Conservation (phyloP, 2,329 filamentous ascomycete species). For the Microcera coccophila region DNA sequence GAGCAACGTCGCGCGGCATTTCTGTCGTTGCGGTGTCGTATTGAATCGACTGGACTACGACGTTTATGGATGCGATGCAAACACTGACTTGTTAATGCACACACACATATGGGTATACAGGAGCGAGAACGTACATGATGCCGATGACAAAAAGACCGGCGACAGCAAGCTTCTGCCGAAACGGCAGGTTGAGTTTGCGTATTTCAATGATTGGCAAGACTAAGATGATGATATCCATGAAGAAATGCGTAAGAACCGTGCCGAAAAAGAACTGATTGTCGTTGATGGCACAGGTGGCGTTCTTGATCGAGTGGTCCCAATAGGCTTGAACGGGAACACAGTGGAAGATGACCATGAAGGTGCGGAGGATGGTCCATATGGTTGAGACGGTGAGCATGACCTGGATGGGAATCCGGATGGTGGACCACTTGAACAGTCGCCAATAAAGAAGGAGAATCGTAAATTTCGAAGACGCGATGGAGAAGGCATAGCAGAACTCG, state of each 20-base stretch:
- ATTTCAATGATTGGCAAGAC: constrained; percentile 31
- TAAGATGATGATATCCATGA: constrained; percentile 32
- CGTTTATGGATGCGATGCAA: constrained; percentile 24
- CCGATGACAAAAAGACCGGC: constrained; percentile 24
- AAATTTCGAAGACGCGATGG: constrained; percentile 27
- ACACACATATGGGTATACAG: background rate
- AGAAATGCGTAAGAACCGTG: constrained; percentile 27
- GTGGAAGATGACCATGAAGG: constrained; percentile 32
- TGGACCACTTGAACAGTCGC: constrained; percentile 25
- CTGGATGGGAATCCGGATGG: constrained; percentile 26
- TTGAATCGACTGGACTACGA: constrained; percentile 16
- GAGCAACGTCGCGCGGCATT: constrained; percentile 17
- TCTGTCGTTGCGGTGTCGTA: constrained; percentile 12
- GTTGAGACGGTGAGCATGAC: constrained; percentile 15
- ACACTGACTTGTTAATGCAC: constrained; percentile 14
- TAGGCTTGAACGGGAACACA: constrained; percentile 32
- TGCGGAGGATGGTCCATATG: constrained; percentile 28
- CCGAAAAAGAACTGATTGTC: constrained; percentile 31
- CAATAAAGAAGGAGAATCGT: constrained; percentile 30
- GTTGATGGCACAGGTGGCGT: constrained; percentile 27
- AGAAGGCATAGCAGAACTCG: constrained; percentile 22
- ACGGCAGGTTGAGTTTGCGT: constrained; percentile 25
- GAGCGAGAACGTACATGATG: constrained; percentile 13
- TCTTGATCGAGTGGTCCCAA: constrained; percentile 28
- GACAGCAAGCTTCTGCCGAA: constrained; percentile 28